Conservation (phyloP, 2,329 filamentous ascomycete species). For the Lachnellula suecica region DNA sequence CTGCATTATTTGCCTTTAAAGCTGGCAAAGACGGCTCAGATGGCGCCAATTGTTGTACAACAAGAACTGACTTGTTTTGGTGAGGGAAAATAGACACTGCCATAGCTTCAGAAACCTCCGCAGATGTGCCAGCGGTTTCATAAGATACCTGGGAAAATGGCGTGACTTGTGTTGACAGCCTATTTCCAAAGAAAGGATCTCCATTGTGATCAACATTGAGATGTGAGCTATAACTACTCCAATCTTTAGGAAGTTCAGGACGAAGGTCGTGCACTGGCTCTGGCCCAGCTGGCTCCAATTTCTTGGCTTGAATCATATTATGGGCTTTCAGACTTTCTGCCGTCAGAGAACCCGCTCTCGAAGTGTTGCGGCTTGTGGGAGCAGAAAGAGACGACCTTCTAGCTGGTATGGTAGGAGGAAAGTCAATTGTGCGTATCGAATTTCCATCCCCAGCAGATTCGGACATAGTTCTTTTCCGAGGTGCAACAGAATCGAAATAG, state of each 20-base stretch:
- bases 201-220: constrained; percentile 49
- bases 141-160: constrained; percentile 63
- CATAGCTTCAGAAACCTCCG: constrained; percentile 61
- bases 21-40: constrained; percentile 14
- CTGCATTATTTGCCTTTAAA: constrained; percentile 13
- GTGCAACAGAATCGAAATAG: constrained; percentile 40
- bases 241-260: constrained; percentile 17
- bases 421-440: constrained; percentile 55
- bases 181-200: constrained; percentile 52
- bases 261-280: constrained; percentile 7
- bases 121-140: constrained; percentile 57
- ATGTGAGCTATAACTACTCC: constrained; percentile 13
- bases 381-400: constrained; percentile 63
- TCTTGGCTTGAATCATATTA: constrained; percentile 36
- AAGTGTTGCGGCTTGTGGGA: constrained; percentile 58
- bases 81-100: constrained; percentile 63
- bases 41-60: constrained; percentile 41
- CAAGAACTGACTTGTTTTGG: constrained; percentile 62
- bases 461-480: constrained; percentile 26
- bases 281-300: constrained; percentile 5
- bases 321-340: constrained; percentile 58
- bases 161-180: constrained; percentile 55
- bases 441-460: constrained; percentile 30
- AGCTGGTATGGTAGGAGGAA: constrained; percentile 54
- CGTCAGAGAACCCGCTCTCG: constrained; percentile 55